A percentile compares a stretch with the other conserved stretches of the same genome.
phyloP scores from a whole-genome alignment of 306 rosid genomes.

The Albizia julibrissin region DNA sequence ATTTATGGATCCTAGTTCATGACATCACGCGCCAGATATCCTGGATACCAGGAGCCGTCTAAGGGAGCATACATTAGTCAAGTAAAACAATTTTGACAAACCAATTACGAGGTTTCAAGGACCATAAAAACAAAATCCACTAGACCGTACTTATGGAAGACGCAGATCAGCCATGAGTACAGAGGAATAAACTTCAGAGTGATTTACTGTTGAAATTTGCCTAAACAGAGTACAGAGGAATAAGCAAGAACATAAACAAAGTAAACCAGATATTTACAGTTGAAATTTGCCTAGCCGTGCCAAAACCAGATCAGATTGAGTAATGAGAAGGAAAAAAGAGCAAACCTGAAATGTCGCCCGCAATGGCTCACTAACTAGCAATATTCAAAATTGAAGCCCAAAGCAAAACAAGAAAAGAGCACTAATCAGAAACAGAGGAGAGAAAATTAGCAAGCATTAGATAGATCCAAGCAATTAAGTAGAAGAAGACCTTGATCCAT shows the following conservation, averaged over 20 bases:
- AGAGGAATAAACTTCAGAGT: background rate
- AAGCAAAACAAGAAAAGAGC: background rate
- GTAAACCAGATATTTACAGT: background rate
- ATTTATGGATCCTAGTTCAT: background rate
- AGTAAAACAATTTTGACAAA: constrained; percentile 26
- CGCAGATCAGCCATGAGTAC: constrained; percentile 26
- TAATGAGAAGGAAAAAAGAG: background rate
- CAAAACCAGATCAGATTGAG: constrained; percentile 36
- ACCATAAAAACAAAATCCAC: constrained; percentile 11
- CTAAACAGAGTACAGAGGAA: too few species aligned
- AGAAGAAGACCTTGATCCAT: constrained; percentile 69
- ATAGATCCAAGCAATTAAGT: constrained; percentile 28
- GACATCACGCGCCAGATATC: constrained; percentile 10
- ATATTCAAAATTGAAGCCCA: constrained; percentile 11
- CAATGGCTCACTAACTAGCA: constrained; percentile 76
- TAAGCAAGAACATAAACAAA: background rate
- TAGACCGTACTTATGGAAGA: background rate
- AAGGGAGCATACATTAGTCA: constrained; percentile 29
- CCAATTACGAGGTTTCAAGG: constrained; percentile 13
- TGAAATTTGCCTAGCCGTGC: constrained; percentile 2
- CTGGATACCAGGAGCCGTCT: constrained; percentile 18
- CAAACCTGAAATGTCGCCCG: constrained; percentile 80
- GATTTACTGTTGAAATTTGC: too few species aligned
- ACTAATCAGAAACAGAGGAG: background rate
- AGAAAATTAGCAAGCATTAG: background rate